Percentiles rank a stretch among this genome's conserved stretches.
These are phyloP conservation scores for Metarhizium guizhouense DNA, from an alignment of 2,329 filamentous ascomycete species.

Conservation along the genomic window DNA sequence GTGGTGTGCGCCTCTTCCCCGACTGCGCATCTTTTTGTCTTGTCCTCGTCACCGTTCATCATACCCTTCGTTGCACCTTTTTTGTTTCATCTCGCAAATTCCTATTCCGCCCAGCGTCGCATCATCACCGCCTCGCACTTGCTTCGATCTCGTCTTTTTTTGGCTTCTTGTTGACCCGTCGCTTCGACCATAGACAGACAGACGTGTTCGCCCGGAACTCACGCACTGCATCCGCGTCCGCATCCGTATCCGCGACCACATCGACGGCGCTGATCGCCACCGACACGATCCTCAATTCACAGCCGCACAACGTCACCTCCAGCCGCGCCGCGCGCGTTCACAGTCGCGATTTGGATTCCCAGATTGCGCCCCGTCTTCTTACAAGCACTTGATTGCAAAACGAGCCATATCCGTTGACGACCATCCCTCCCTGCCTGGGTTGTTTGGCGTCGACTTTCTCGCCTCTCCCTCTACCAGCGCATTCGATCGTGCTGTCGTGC, in stretches of 20 bases:
- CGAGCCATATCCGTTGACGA: neutral
- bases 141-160: neutral
- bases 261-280: neutral
- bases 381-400: neutral
- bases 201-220: neutral
- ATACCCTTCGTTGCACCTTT: neutral
- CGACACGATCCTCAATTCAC: neutral
- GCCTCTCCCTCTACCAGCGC: neutral
- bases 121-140: neutral
- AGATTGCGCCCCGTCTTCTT: neutral
- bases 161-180: neutral
- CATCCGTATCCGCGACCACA: neutral
- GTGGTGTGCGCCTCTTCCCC: slow-evolving; percentile 5
- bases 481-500: slow-evolving; percentile 1
- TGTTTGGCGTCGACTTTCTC: neutral
- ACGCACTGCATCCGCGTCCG: neutral
- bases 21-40: slow-evolving; percentile 2
- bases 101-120: neutral
- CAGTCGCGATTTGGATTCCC: neutral
- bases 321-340: neutral
- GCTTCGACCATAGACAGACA: neutral
- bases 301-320: neutral
- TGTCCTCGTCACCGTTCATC: neutral
- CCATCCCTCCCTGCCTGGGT: neutral
- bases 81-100: neutral